Base-by-base conservation (phyloP, 352 stramenopile species). In the Thalassiosira exigua region DNA sequence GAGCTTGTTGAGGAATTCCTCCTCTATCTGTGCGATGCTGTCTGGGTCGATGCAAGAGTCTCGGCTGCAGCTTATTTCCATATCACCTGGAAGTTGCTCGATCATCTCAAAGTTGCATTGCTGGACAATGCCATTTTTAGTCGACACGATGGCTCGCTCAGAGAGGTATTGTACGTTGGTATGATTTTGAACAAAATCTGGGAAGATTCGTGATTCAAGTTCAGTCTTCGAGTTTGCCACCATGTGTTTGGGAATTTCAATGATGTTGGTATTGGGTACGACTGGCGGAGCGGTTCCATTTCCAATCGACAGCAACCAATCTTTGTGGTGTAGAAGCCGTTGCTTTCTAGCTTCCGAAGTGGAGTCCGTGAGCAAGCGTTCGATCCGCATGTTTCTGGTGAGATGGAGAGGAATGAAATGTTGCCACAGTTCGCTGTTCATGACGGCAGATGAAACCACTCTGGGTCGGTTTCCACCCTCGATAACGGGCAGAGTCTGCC, bases 181-280 rank as follows among this genome's bases (percentile, higher is more conserved):
- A 21, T 65, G 44, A 11, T 73, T 65, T 12, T 2, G 11, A 19
- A 2, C 17, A 52, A 73, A 73, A 26, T 73, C 52, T 39, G 24
- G 2, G 26, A 65, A 73, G 0, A 73, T 39, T 42, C 21, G 42
- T 19, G 58, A 19, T 27, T 75, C 36, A 32, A 75, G 41, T 41
- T 75, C 66, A 1, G 44, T 0, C 14, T 17, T 27, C 32, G 21
- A 22, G 4, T 56, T 26, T 19, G 32, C 41, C 24, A 56, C 32
- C 64, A 73, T 73, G 1, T 54, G 14, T 2, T 53, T 4, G 42
- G 64, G 64, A 30, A 73, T n/a, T 65, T 73, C 64, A 24, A 73
- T 75, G 53, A 66, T 53, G 24, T 53, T 22, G 5, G 9, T 22
- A 21, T 21, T 14, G 14, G 36, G 36, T 7, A 44, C 9, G n/a